phyloP scores from a whole-genome alignment of 176 grass and related monocot genomes.

The Raddia distichophylla region DNA sequence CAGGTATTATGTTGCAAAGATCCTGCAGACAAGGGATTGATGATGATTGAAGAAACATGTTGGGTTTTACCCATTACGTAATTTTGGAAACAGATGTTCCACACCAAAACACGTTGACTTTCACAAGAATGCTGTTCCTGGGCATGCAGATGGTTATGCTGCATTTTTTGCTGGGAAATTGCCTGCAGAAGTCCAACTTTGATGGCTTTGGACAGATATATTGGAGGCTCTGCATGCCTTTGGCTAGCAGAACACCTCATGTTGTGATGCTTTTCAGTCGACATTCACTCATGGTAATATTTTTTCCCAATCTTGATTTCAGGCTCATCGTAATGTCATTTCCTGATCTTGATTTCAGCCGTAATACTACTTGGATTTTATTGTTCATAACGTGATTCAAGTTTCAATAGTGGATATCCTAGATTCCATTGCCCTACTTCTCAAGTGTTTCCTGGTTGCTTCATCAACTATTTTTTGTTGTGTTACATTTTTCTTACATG shows the following conservation, averaged over 20 bases:
- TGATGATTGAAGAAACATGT: not conserved
- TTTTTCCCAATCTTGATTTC: not conserved
- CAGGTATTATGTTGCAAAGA: slow-evolving; percentile 26
- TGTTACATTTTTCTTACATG: not conserved
- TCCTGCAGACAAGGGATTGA: slow-evolving; percentile 48
- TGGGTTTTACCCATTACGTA: not conserved
- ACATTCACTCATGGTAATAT: not conserved
- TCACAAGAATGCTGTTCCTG: slow-evolving; percentile 34
- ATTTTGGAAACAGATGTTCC: not conserved
- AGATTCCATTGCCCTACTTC: not conserved
- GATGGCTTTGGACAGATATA: not conserved
- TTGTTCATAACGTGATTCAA: not conserved
- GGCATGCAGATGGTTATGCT: slow-evolving; percentile 34
- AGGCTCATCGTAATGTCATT: not conserved
- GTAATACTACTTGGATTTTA: not conserved
- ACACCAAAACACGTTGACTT: slow-evolving; percentile 29
- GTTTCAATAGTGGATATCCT: not conserved
- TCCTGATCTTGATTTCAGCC: not conserved
- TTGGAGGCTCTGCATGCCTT: not conserved
- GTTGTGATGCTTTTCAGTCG: not conserved
- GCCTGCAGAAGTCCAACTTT: not conserved
- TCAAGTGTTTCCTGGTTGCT: not conserved
- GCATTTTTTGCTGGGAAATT: slow-evolving; percentile 4
- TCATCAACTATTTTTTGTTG: not conserved
- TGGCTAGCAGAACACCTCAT: not conserved